These are phyloP conservation scores for Aspergillus awamori DNA, from an alignment of 2,329 filamentous ascomycete genomes.

Conservation along the genomic window DNA sequence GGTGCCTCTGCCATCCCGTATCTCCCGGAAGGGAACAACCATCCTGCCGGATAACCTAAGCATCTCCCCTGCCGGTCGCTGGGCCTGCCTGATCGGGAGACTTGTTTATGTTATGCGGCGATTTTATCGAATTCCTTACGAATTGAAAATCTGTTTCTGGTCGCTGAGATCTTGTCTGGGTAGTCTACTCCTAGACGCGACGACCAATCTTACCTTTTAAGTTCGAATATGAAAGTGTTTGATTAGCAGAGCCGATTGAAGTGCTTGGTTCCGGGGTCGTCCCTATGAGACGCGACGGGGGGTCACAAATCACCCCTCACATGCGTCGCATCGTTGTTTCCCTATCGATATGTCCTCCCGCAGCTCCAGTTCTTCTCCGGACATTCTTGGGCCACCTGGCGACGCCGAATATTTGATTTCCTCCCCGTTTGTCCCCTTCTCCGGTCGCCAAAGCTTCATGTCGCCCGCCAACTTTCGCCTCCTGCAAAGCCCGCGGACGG, in stretches of 20 bases:
- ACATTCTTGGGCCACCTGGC: conserved; percentile 47
- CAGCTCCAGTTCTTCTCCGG: conserved; percentile 46
- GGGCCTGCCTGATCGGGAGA: conserved; percentile 39
- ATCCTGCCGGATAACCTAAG: conserved; percentile 20
- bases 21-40: conserved; percentile 9
- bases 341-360: conserved; percentile 39
- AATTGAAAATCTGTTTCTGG: background rate
- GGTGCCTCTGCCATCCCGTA: conserved; percentile 3
- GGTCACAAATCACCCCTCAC: conserved; percentile 10
- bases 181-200: conserved; percentile 8
- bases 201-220: background rate
- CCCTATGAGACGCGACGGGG: conserved; percentile 15
- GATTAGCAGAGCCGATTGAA: background rate
- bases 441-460: conserved; percentile 43
- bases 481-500: conserved; percentile 35
- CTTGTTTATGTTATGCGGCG: conserved; percentile 36
- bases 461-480: conserved; percentile 39
- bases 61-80: conserved; percentile 9
- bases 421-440: conserved; percentile 44
- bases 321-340: conserved; percentile 16
- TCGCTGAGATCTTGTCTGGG: background rate
- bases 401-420: conserved; percentile 48
- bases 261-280: background rate
- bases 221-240: background rate
- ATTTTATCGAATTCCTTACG: background rate